Evolutionary conservation across 495 filamentous ascomycete species (phyloP).

Genomic region (Parmelia sp.): DNA sequence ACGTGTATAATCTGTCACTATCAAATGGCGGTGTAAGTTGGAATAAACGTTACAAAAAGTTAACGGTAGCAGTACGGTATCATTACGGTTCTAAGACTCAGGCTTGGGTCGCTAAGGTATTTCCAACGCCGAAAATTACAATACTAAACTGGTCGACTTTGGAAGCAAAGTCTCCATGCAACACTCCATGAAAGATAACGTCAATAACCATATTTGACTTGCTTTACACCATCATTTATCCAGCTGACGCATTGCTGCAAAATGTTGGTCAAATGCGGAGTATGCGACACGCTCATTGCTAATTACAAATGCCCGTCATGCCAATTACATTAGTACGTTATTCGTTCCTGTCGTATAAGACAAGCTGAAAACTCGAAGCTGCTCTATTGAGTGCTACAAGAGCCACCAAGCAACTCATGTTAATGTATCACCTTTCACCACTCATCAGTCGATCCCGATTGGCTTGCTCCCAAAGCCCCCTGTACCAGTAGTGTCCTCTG

Average conservation of each 20-base stretch:
- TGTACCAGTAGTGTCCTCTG: slow-evolving; percentile 14
- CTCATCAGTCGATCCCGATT: slow-evolving; percentile 13
- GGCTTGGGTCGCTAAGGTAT: too few species aligned
- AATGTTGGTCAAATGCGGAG: slow-evolving; percentile 45
- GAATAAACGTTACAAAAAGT: too few species aligned
- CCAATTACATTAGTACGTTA: slow-evolving; percentile 52
- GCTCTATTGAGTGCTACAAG: slow-evolving; percentile 62
- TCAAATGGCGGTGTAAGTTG: too few species aligned
- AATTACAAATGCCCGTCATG: slow-evolving; percentile 66
- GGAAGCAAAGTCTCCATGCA: too few species aligned
- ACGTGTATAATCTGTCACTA: too few species aligned
- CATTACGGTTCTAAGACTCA: too few species aligned
- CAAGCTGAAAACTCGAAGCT: slow-evolving; percentile 40
- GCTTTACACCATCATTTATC: too few species aligned
- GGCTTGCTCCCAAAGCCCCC: slow-evolving; percentile 18
- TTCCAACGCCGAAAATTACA: too few species aligned
- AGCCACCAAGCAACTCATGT: slow-evolving; percentile 46
- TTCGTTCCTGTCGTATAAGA: slow-evolving; percentile 12
- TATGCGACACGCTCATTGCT: slow-evolving; percentile 49
- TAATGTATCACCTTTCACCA: slow-evolving; percentile 20
- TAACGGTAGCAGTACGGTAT: too few species aligned
- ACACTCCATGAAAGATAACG: too few species aligned
- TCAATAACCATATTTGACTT: too few species aligned
- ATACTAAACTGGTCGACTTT: too few species aligned
- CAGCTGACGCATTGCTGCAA: background rate